A percentile compares a stretch with the other conserved stretches of the same genome.
Conservation (phyloP, 306 rosid species). For the Sechiopsis laciniata region DNA sequence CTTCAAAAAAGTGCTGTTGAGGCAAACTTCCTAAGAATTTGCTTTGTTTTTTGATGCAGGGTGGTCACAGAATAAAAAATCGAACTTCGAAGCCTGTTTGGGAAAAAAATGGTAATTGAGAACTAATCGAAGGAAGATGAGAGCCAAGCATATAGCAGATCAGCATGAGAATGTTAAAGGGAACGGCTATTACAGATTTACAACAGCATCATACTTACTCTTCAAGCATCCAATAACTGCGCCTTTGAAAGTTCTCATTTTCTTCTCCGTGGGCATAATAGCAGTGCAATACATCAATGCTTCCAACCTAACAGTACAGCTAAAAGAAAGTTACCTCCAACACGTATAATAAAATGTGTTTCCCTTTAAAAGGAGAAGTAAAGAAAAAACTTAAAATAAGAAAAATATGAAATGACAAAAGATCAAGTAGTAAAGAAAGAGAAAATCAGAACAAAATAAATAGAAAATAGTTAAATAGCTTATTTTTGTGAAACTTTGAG, state of each 20-base stretch:
- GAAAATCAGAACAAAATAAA: neutral
- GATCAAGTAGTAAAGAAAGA: slow-evolving; percentile 8
- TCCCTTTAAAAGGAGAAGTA: too few relatives aligned
- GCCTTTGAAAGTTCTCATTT: slow-evolving; percentile 81
- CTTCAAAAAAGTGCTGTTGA: too few relatives aligned
- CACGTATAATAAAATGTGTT: neutral
- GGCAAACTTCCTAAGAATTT: too few relatives aligned
- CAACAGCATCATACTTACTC: slow-evolving; percentile 51
- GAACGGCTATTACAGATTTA: neutral
- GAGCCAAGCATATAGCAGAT: neutral
- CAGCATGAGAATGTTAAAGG: neutral
- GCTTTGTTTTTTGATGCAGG: too few relatives aligned
- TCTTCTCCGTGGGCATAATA: slow-evolving; percentile 98
- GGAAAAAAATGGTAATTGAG: neutral
- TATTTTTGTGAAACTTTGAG: neutral
- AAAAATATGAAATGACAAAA: neutral
- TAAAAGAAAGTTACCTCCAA: slow-evolving; percentile 34
- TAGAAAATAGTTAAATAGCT: neutral
- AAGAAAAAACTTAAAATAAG: neutral
- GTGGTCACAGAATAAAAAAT: neutral
- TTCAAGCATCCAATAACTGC: slow-evolving; percentile 96
- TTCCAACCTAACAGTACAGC: slow-evolving; percentile 64
- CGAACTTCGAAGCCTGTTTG: neutral
- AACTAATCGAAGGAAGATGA: neutral
- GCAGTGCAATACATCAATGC: slow-evolving; percentile 83